These are phyloP conservation scores for Phytopythium aichiense DNA, from an alignment of 352 stramenopile genomes.

Conservation along the genomic window DNA sequence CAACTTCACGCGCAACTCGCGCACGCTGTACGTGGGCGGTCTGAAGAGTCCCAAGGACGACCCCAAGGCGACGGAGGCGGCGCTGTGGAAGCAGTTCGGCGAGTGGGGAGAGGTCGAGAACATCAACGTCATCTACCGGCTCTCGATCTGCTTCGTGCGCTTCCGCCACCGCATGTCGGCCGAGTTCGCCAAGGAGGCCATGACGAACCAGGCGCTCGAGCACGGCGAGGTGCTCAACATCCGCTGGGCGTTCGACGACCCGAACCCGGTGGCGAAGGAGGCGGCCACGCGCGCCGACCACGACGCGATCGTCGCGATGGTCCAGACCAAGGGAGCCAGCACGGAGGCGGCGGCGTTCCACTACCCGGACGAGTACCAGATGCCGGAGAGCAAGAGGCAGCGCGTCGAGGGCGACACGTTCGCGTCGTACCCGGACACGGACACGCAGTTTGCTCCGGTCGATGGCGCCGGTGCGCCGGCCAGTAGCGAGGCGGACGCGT, in stretches of 20 bases:
- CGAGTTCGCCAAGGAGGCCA: slow-evolving; percentile 87
- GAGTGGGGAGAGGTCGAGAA: slow-evolving; percentile 94
- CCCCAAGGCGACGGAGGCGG: slow-evolving; percentile 51
- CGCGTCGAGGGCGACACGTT: slow-evolving; percentile 57
- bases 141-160: slow-evolving; percentile 90
- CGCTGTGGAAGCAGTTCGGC: slow-evolving; percentile 84
- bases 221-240: slow-evolving; percentile 90
- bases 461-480: slow-evolving; percentile 2
- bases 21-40: slow-evolving; percentile 90
- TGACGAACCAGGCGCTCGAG: slow-evolving; percentile 88
- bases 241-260: slow-evolving; percentile 91
- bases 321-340: slow-evolving; percentile 59
- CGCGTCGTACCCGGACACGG: slow-evolving; percentile 70
- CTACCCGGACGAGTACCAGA: slow-evolving; percentile 75
- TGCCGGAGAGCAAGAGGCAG: slow-evolving; percentile 65
- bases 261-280: slow-evolving; percentile 91
- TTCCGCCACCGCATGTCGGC: slow-evolving; percentile 77
- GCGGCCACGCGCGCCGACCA: slow-evolving; percentile 80
- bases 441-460: slow-evolving; percentile 39
- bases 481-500: slow-evolving; percentile 23
- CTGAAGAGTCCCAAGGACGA: slow-evolving; percentile 58
- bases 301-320: slow-evolving; percentile 86
- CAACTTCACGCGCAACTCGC: slow-evolving; percentile 88
- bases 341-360: slow-evolving; percentile 68
- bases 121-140: slow-evolving; percentile 91